Evolutionary conservation across 495 filamentous ascomycete genomes (phyloP), one percentile per base, ranked within the genome.

Genomic region (Daldinia decipiens): DNA sequence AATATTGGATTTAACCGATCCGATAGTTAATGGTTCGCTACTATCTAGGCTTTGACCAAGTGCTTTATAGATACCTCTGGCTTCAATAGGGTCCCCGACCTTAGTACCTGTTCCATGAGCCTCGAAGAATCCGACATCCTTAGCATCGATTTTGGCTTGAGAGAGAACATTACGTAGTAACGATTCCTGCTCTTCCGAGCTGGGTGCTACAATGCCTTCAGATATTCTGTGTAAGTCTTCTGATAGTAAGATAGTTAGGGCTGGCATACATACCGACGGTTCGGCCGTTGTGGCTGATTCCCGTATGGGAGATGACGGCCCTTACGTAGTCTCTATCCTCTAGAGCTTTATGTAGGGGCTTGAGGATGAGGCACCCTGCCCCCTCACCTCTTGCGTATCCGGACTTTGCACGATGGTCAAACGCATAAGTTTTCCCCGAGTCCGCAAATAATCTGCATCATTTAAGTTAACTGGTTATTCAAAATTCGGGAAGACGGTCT

Each of bases 1-100:
- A 56, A 88, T 81, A 64, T 87, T 87, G 1, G 83, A 82, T 61
- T 90, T 90, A 0, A 89, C 78, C 0, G 85, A 86, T 5, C 87
- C 87, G 38, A 90, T 81, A 69, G 73, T 80, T 11, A 86, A 67
- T 2, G 82, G 79, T 26, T 79, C 68, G 1, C 66, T 54, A 4
- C 59, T 17, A 9, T 73, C 74, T 27, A 77, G 62, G n/a, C 72
- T 74, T 26, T 67, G 76, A 9, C 78, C 77, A 45, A 84, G 67
- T 7, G 79, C 79, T 45, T 71, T 74, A 15, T 78, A 75, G 15
- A 85, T 75, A 27, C 81, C 83, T 21, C 61, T 73, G 5, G 80
- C 78, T 59, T 86, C 84, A 53, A 85, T 81, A 3, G 82, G 80
- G 59, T 85, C 83, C 3, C 82, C 84, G 31, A 71, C 73, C 9